phyloP scores from a whole-genome alignment of 768 basidiomycete species.

The Rhodotorula graminis region DNA sequence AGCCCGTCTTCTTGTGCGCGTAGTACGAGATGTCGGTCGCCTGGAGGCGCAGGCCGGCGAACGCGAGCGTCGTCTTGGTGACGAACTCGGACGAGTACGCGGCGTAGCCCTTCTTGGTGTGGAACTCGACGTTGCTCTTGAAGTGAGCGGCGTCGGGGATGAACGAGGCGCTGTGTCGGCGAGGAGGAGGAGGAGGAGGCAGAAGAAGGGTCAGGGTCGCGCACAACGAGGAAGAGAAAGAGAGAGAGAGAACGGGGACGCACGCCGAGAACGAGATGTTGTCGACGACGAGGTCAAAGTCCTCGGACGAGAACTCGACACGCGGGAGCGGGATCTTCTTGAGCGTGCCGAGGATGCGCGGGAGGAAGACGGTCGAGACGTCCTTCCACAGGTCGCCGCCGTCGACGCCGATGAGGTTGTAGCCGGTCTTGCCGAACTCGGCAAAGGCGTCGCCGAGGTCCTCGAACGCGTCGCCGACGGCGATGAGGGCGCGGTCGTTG shows the following conservation, averaged over 20 bases:
- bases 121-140: constrained; percentile 48
- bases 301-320: constrained; percentile 49
- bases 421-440: constrained; percentile 46
- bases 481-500: constrained; percentile 46
- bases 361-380: constrained; percentile 48
- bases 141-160: constrained; percentile 50
- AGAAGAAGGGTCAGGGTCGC: not conserved
- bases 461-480: constrained; percentile 47
- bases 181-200: not conserved
- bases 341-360: constrained; percentile 47
- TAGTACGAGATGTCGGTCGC: constrained; percentile 50
- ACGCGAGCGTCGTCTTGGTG: constrained; percentile 46
- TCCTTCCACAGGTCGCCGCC: constrained; percentile 48
- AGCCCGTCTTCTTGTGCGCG: constrained; percentile 46
- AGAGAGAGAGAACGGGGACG: constrained; percentile 3
- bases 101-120: constrained; percentile 47
- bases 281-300: constrained; percentile 48
- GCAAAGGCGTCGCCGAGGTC: constrained; percentile 45
- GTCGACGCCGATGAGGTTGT: constrained; percentile 45
- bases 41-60: constrained; percentile 48
- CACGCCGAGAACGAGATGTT: constrained; percentile 48
- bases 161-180: constrained; percentile 45
- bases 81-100: constrained; percentile 49
- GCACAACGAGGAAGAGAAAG: not conserved
- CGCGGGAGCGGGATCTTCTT: constrained; percentile 50